phyloP scores from a whole-genome alignment of 441 rosid species.

The Rhodomyrtus psidioides region DNA sequence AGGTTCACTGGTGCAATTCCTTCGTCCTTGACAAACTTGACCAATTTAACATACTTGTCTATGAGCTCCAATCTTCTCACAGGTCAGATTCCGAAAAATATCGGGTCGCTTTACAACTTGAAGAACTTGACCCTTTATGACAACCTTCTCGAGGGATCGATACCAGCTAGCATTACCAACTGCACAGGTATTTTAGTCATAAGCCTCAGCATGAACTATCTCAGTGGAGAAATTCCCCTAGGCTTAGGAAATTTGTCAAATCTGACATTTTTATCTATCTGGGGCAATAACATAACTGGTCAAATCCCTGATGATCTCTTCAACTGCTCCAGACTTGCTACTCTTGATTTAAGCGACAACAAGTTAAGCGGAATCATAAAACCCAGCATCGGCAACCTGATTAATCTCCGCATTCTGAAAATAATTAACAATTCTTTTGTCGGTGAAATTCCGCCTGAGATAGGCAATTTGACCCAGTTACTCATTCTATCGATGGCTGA shows the following conservation, averaged over 20 bases:
- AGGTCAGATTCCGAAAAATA: constrained; percentile 48
- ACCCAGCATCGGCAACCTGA: constrained; percentile 49
- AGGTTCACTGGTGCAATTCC: constrained; percentile 60
- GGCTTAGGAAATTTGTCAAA: constrained; percentile 53
- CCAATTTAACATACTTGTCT: constrained; percentile 49
- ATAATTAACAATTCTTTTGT: constrained; percentile 34
- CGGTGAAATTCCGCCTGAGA: constrained; percentile 56
- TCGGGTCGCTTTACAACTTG: constrained; percentile 60
- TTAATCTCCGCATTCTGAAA: constrained; percentile 30
- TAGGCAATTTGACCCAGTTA: constrained; percentile 52
- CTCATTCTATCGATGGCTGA: constrained; percentile 27
- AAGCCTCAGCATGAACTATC: constrained; percentile 27
- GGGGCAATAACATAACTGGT: constrained; percentile 40
- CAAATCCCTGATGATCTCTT: constrained; percentile 74
- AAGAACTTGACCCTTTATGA: constrained; percentile 37
- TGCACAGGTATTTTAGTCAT: constrained; percentile 42
- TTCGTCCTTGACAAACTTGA: constrained; percentile 45
- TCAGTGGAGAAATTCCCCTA: constrained; percentile 45
- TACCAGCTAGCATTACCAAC: constrained; percentile 66
- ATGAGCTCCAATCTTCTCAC: constrained; percentile 50
- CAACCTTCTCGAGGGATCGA: constrained; percentile 62
- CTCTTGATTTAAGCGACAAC: constrained; percentile 28
- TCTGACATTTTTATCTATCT: constrained; percentile 38
- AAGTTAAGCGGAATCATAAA: constrained; percentile 52
- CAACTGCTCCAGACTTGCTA: constrained; percentile 41